Conservation (phyloP, 331 rosid species). For the Spiraea crenata region DNA sequence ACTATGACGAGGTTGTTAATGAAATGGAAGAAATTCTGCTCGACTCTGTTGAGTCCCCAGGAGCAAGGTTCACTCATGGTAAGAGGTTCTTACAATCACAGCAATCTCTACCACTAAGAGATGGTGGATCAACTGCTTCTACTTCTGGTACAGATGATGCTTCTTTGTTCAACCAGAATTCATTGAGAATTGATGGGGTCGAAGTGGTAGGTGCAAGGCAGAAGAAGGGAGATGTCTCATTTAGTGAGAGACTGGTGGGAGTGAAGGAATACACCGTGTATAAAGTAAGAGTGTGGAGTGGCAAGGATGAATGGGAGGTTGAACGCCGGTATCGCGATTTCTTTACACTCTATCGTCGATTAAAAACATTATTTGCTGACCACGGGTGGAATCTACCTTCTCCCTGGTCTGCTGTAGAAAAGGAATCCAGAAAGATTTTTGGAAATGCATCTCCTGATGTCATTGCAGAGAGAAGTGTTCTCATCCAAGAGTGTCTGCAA, state of each 20-base stretch:
- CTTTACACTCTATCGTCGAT: constrained; percentile 59
- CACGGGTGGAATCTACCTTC: constrained; percentile 75
- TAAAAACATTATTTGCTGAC: constrained; percentile 64
- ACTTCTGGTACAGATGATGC: constrained; percentile 62
- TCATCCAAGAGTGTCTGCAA: constrained; percentile 83
- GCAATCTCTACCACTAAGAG: constrained; percentile 62
- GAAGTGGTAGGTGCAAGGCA: constrained; percentile 97
- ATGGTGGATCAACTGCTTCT: constrained; percentile 84
- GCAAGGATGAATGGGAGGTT: constrained; percentile 84
- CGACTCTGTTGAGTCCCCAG: constrained; percentile 69
- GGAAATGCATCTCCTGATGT: constrained; percentile 84
- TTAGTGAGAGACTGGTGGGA: constrained; percentile 93
- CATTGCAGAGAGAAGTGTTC: constrained; percentile 78
- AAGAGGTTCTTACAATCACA: constrained; percentile 46
- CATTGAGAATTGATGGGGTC: constrained; percentile 64
- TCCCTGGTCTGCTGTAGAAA: constrained; percentile 82
- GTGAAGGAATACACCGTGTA: constrained; percentile 93
- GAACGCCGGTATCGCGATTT: constrained; percentile 93
- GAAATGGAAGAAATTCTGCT: constrained; percentile 99
- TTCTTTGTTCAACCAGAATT: constrained; percentile 42
- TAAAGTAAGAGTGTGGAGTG: constrained; percentile 78
- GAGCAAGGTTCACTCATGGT: constrained; percentile 50
- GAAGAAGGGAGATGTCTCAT: constrained; percentile 87
- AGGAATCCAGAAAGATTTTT: constrained; percentile 70
- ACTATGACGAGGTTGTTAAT: constrained; percentile 74